Conservation (phyloP, 306 rosid species). For the Begonia masoniana region DNA sequence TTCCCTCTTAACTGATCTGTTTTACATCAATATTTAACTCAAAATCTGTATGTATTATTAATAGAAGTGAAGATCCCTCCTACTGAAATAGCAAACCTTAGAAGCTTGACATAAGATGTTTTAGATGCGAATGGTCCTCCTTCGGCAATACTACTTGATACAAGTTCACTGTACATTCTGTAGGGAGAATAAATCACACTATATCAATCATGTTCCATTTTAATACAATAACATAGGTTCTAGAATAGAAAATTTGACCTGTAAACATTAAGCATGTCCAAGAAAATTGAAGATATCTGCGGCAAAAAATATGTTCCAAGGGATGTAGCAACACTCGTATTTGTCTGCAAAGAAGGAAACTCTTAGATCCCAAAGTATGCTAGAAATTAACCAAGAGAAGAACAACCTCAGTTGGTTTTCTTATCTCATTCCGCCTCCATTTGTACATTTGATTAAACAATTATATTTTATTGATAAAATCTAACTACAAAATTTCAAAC, state of each 20-base stretch:
- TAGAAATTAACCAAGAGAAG: no score
- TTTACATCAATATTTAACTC: slow-evolving; percentile 4
- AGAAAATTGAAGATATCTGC: slow-evolving; percentile 74
- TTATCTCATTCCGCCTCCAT: no score
- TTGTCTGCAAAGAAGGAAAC: slow-evolving; percentile 50
- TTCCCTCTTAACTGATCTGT: slow-evolving; percentile 96
- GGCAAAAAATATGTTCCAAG: slow-evolving; percentile 90
- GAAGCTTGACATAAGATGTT: slow-evolving; percentile 83
- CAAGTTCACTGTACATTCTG: slow-evolving; percentile 99
- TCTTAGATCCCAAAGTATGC: neutral
- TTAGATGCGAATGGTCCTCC: slow-evolving; percentile 86
- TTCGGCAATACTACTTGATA: slow-evolving; percentile 81
- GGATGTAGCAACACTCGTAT: slow-evolving; percentile 80
- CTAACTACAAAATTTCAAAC: no score
- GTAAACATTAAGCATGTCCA: slow-evolving; percentile 98
- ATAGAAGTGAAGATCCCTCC: no score
- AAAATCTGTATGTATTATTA: neutral
- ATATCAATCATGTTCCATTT: slow-evolving; percentile 3
- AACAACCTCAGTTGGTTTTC: no score
- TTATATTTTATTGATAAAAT: no score
- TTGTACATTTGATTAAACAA: no score
- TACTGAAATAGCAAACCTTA: slow-evolving; percentile 35
- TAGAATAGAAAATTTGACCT: slow-evolving; percentile 32
- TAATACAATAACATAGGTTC: neutral
- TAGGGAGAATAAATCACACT: slow-evolving; percentile 3